Evolutionary conservation across 306 rosid species (phyloP).

Genomic region (Aeschynomene evenia): DNA sequence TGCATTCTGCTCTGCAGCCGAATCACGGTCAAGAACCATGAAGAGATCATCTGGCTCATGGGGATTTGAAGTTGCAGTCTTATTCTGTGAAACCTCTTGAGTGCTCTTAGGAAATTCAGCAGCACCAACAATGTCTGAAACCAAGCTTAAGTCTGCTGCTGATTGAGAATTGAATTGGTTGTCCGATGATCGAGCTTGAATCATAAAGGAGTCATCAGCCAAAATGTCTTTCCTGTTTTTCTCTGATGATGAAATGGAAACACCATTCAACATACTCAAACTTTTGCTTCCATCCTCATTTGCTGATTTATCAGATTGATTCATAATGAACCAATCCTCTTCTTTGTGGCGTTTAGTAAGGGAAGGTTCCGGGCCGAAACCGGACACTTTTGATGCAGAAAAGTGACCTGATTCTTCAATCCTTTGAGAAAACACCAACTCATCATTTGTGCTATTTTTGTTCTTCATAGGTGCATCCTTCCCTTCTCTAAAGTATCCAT

Average conservation of each 20-base stretch:
- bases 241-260: constrained; percentile 47
- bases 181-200: constrained; percentile 54
- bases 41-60: constrained; percentile 89
- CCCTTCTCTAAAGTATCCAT: constrained; percentile 57
- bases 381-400: constrained; percentile 36
- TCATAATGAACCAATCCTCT: constrained; percentile 69
- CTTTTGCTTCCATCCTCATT: constrained; percentile 38
- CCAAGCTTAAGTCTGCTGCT: constrained; percentile 56
- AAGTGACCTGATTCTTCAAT: constrained; percentile 44
- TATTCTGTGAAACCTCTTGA: constrained; percentile 42
- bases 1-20: constrained; percentile 48
- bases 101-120: constrained; percentile 46
- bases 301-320: constrained; percentile 42
- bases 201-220: constrained; percentile 91
- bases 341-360: constrained; percentile 52
- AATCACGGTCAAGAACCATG: constrained; percentile 89
- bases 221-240: constrained; percentile 55
- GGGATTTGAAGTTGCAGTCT: constrained; percentile 41
- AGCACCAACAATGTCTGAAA: constrained; percentile 60
- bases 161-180: constrained; percentile 57
- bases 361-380: constrained; percentile 39
- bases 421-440: constrained; percentile 54
- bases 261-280: constrained; percentile 51
- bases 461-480: constrained; percentile 44
- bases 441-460: constrained; percentile 48